Evolutionary conservation across 106 monocot species (phyloP).

Genomic region (Allium fistulosum): DNA sequence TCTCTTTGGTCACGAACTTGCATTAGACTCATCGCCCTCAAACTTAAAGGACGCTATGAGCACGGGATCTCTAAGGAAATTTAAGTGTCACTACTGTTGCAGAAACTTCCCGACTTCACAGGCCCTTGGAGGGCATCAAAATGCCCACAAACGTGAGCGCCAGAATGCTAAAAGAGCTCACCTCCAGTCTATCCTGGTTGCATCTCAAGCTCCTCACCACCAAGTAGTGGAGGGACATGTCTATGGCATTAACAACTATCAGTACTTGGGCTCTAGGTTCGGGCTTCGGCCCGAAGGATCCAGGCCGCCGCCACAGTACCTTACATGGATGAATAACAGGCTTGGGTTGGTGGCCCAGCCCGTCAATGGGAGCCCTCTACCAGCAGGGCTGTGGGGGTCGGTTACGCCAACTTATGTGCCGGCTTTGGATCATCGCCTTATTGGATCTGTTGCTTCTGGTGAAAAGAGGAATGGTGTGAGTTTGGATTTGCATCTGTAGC

Average conservation of each 20-base stretch:
- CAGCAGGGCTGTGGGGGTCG: neutral
- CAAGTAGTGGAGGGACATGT: no score
- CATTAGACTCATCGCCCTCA: slow-evolving; percentile 2
- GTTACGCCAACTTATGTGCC: neutral
- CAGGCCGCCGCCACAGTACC: slow-evolving; percentile 15
- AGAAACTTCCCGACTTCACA: slow-evolving; percentile 69
- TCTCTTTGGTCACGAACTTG: slow-evolving; percentile 65
- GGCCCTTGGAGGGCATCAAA: slow-evolving; percentile 75
- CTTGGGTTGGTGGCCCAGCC: slow-evolving; percentile 19
- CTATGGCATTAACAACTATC: neutral
- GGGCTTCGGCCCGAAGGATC: slow-evolving; percentile 26
- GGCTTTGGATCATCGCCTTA: neutral
- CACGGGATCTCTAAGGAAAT: slow-evolving; percentile 23
- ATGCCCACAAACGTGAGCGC: slow-evolving; percentile 75
- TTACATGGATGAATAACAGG: neutral
- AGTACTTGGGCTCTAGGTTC: slow-evolving; percentile 11
- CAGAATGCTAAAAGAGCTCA: slow-evolving; percentile 47
- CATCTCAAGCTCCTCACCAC: neutral
- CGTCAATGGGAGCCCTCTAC: neutral
- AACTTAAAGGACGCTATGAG: neutral
- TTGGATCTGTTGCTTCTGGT: neutral
- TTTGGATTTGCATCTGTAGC: slow-evolving; percentile 57
- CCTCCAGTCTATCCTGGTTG: neutral
- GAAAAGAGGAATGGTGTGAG: slow-evolving; percentile 20
- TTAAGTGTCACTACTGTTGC: slow-evolving; percentile 73